These are phyloP conservation scores for Isabelozyma pseudorhagii DNA, from an alignment of 805 yeast species.

Conservation along the genomic window DNA sequence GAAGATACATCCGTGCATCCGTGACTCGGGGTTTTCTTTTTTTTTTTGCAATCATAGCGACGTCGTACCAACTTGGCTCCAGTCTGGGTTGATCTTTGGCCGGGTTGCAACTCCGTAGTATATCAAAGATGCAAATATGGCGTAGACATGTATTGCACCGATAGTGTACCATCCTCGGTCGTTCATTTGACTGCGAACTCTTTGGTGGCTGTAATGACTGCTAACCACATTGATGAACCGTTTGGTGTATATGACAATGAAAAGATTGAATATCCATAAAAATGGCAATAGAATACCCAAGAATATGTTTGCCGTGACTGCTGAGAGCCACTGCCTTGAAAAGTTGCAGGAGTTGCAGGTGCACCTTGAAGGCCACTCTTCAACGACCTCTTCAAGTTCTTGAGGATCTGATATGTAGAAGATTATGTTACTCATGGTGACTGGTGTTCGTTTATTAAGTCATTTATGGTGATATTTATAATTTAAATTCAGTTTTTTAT, in stretches of 20 bases:
- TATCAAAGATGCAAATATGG: not conserved
- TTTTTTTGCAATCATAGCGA: not conserved
- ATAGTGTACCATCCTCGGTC: not conserved
- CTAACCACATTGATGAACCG: not conserved
- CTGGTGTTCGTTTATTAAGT: not conserved
- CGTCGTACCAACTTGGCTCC: too few species aligned
- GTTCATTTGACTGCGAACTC: not conserved
- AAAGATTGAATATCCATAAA: conserved; percentile 14
- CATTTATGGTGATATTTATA: not conserved
- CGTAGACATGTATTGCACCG: not conserved
- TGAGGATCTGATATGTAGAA: not conserved
- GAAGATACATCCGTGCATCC: not conserved
- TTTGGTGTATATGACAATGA: conserved; percentile 2
- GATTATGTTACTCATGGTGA: not conserved
- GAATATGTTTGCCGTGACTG: not conserved
- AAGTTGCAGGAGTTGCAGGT: not conserved
- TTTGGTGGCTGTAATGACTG: not conserved
- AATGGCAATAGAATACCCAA: conserved; percentile 17
- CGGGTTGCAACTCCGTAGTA: not conserved
- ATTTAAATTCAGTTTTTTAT: not conserved
- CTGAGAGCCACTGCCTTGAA: not conserved
- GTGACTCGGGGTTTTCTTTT: not conserved
- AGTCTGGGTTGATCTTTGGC: not conserved
- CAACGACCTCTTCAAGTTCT: not conserved
- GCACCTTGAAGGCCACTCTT: not conserved